These are phyloP conservation scores for Phytophthora vignae DNA, from an alignment of 352 stramenopile species.

Conservation along the genomic window DNA sequence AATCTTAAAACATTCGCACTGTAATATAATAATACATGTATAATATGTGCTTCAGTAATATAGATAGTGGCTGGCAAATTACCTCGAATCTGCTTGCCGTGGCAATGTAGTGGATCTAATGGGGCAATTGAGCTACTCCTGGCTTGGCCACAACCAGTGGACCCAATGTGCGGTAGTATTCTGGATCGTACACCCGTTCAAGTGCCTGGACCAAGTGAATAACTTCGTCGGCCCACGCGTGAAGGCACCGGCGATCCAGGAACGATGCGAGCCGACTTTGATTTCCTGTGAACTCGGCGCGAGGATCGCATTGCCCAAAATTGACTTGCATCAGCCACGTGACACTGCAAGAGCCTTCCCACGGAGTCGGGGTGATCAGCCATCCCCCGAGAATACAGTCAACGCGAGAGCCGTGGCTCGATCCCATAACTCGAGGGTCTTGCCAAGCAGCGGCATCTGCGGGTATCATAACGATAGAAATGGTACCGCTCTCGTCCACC, in stretches of 20 bases:
- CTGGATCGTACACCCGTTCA: slow-evolving; percentile 54
- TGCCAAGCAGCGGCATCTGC: slow-evolving; percentile 51
- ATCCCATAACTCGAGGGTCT: slow-evolving; percentile 16
- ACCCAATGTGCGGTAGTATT: slow-evolving; percentile 62
- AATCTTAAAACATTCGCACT: not conserved
- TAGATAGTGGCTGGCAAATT: not conserved
- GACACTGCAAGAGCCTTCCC: slow-evolving; percentile 69
- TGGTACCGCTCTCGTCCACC: slow-evolving; percentile 71
- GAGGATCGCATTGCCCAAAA: slow-evolving; percentile 66
- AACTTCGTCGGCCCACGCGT: slow-evolving; percentile 68
- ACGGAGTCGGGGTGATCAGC: slow-evolving; percentile 66
- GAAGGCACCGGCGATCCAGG: slow-evolving; percentile 46
- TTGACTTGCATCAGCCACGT: slow-evolving; percentile 87
- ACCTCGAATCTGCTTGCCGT: not conserved
- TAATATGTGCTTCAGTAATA: not conserved
- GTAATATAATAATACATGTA: not conserved
- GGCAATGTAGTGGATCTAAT: not conserved
- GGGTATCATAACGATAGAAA: slow-evolving; percentile 74
- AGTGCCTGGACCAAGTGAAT: slow-evolving; percentile 50
- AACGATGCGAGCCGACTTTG: slow-evolving; percentile 40
- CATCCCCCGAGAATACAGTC: slow-evolving; percentile 78
- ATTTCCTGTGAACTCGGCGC: slow-evolving; percentile 61
- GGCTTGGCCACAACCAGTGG: slow-evolving; percentile 35
- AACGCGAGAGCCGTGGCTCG: slow-evolving; percentile 33
- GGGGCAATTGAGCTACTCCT: not conserved